Evolutionary conservation across 2,329 filamentous ascomycete genomes (phyloP), one percentile per base, ranked within the genome.

Genomic region (Fonsecaea pedrosoi): DNA sequence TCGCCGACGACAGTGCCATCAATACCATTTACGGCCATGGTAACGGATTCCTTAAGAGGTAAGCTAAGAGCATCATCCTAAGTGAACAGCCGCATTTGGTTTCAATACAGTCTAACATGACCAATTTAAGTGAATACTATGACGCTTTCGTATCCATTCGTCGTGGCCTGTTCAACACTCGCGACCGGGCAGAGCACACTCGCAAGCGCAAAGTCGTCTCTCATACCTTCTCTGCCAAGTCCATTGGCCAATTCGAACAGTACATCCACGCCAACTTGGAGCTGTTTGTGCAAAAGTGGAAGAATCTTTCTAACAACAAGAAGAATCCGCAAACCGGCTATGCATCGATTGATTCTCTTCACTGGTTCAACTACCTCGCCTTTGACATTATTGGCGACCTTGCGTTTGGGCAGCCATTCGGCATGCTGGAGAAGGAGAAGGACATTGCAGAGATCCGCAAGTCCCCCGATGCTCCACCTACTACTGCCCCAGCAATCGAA

Each of bases 121-220:
- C 32, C 34, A 59, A 42, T 18, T 59, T n/a, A 40, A 92, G 90
- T 50, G 89, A 94, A 2, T 97, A 94, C 80, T 97, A 97, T 74
- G 92, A 96, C 74, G 91, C 92, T 58, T 97, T 97, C 73, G 92
- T 97, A 62, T 94, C 91, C 12, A 96, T 96, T 74, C 87, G 86
- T 59, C 87, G 92, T 12, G 92, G 92, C 21, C 84, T 97, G 12
- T 97, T 97, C 87, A 97, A 96, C 78, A 96, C 93, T 0, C 85
- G 94, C 37, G 88, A 94, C 79, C 86, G 94, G 57, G 83, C 83
- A 0, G 92, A 97, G 75, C 93, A 97, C 78, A 89, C 90, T 0
- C 88, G 93, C 70, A 97, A 97, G 85, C 87, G 93, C 74, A 97
- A 96, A 85, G 89, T 92, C 2, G 87, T 97, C 56, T 89, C 91